Conservation (phyloP, 257 asterid genomes). For the Thymus quinquecostatus region DNA sequence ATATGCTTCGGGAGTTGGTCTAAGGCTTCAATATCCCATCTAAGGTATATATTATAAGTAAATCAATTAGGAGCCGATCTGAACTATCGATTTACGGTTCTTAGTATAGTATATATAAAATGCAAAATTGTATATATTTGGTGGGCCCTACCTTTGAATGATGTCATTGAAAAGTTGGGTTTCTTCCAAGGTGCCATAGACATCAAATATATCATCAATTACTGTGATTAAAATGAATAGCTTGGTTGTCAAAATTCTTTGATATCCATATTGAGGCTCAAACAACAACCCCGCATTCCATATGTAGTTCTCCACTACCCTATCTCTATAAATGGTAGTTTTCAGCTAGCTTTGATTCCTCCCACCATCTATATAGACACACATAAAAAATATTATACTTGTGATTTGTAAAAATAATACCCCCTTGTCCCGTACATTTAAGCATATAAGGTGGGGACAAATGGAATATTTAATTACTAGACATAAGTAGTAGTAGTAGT, state of each 20-base stretch:
- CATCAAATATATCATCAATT: constrained; percentile 34
- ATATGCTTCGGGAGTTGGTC: too few relatives aligned
- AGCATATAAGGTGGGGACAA: background rate
- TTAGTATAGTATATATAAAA: too few relatives aligned
- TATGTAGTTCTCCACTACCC: constrained; percentile 47
- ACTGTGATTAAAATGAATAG: constrained; percentile 17
- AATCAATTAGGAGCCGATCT: too few relatives aligned
- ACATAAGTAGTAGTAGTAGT: too few relatives aligned
- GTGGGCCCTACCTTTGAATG: background rate
- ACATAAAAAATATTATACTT: too few relatives aligned
- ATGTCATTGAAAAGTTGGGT: background rate
- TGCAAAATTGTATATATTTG: too few relatives aligned
- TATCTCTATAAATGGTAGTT: constrained; percentile 55
- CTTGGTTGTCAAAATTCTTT: constrained; percentile 23
- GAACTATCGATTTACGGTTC: too few relatives aligned
- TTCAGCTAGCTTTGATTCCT: constrained; percentile 35
- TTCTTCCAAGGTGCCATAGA: constrained; percentile 36
- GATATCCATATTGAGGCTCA: constrained; percentile 33
- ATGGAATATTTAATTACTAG: background rate
- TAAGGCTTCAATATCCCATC: constrained; percentile 18
- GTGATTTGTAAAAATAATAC: too few relatives aligned
- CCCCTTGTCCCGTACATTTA: background rate
- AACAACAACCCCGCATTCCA: constrained; percentile 39
- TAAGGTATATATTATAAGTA: background rate
- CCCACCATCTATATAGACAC: constrained; percentile 52